Conservation (phyloP, 139 green algal species). For the Chlorella sp. region DNA sequence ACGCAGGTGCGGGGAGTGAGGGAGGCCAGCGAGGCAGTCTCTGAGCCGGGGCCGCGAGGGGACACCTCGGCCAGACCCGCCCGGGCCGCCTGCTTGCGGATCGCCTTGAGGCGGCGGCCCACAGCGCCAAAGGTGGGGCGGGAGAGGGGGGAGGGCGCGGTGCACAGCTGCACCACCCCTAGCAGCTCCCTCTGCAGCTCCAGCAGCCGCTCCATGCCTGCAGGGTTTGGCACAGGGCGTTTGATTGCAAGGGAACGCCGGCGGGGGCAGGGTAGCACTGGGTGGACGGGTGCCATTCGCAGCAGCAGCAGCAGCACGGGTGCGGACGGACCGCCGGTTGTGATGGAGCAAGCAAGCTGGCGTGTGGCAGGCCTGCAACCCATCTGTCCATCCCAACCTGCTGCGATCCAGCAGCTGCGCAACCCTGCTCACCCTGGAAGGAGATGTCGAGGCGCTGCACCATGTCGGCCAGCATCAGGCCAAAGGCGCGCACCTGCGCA, state of each 20-base stretch:
- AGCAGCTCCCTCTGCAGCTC: conserved; percentile 38
- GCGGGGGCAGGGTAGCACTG: neutral
- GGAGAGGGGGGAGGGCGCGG: neutral
- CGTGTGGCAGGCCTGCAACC: neutral
- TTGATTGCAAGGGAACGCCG: neutral
- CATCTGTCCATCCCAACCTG: neutral
- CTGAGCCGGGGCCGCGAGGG: neutral
- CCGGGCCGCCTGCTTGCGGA: conserved; percentile 11
- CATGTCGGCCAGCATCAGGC: conserved; percentile 67
- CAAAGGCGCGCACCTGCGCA: conserved; percentile 72
- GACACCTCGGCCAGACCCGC: neutral
- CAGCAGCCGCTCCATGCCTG: conserved; percentile 44
- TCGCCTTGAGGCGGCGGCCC: conserved; percentile 6
- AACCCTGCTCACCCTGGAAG: conserved; percentile 33
- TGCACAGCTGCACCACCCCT: conserved; percentile 34
- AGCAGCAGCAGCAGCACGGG: neutral
- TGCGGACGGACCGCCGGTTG: too few species aligned
- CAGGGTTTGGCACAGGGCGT: neutral
- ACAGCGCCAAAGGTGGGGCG: conserved; percentile 37
- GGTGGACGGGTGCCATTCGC: neutral
- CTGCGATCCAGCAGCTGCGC: neutral
- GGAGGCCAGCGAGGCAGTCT: neutral
- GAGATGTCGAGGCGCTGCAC: conserved; percentile 38
- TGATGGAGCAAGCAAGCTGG: too few species aligned
- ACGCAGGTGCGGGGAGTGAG: conserved; percentile 16